phyloP scores from a whole-genome alignment of 2,329 filamentous ascomycete species.

The Penicillium sp. region DNA sequence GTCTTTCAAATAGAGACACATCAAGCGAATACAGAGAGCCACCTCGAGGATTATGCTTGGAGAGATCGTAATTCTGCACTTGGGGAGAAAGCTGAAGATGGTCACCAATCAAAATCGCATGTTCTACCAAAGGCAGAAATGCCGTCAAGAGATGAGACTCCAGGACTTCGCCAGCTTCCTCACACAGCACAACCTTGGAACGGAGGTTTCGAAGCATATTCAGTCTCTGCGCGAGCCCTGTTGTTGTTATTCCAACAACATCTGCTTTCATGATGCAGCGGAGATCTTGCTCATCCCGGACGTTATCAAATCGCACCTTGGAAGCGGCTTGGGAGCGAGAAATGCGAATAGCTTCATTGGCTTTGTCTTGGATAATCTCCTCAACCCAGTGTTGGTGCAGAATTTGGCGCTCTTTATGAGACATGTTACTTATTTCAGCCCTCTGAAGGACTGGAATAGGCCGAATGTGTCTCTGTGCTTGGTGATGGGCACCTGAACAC shows the following conservation, averaged over 20 bases:
- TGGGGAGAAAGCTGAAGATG: slow-evolving; percentile 33
- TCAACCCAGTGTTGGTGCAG: no score
- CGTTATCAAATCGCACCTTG: no score
- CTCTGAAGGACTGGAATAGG: no score
- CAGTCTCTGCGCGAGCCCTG: slow-evolving; percentile 7
- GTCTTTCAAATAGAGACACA: slow-evolving; percentile 11
- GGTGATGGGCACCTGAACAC: no score
- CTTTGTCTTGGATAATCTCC: no score
- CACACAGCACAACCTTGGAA: slow-evolving; percentile 48
- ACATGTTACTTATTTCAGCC: no score
- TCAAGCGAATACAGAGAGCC: slow-evolving; percentile 10
- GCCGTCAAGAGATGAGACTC: slow-evolving; percentile 51
- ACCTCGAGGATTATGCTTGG: background rate
- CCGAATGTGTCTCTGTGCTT: no score
- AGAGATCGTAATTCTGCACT: slow-evolving; percentile 17
- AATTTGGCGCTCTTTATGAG: no score
- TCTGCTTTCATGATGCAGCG: slow-evolving; percentile 8
- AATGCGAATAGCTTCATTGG: no score
- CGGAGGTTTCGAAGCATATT: slow-evolving; percentile 8
- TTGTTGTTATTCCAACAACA: slow-evolving; percentile 13
- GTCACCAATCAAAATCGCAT: slow-evolving; percentile 37
- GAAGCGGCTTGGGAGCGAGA: no score
- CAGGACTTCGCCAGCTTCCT: slow-evolving; percentile 64
- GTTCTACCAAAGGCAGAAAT: slow-evolving; percentile 37
- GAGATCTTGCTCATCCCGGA: slow-evolving; percentile 4